A percentile compares a stretch with the other conserved stretches of the same genome.
phyloP scores from a whole-genome alignment of 345 rosid species.

The Lumnitzera racemosa region DNA sequence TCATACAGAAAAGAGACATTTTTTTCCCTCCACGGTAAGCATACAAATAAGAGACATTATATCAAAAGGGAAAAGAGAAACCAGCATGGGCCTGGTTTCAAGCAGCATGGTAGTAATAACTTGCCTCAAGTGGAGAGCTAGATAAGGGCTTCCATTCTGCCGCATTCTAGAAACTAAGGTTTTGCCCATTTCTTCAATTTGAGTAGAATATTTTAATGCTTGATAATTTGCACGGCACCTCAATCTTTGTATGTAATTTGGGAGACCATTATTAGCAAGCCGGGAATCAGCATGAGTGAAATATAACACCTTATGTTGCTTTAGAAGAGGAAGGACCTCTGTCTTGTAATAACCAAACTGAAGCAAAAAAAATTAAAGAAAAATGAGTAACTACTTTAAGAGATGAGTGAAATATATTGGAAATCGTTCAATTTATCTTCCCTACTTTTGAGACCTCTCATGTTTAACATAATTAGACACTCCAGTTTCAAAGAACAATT shows the following conservation, averaged over 20 bases:
- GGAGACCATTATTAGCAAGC: constrained; percentile 75
- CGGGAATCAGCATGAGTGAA: constrained; percentile 94
- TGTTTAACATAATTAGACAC: too few relatives aligned
- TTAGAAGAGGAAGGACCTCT: constrained; percentile 70
- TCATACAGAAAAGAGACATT: too few relatives aligned
- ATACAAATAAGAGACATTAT: too few relatives aligned
- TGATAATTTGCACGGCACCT: constrained; percentile 84
- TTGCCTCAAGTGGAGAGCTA: constrained; percentile 92
- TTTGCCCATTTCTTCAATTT: constrained; percentile 70
- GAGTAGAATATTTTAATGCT: constrained; percentile 78
- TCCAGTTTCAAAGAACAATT: too few relatives aligned
- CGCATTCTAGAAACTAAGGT: constrained; percentile 75
- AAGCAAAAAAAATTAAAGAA: constrained; percentile 14
- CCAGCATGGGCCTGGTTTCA: neutral
- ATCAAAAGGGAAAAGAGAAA: neutral
- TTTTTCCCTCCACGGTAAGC: too few relatives aligned
- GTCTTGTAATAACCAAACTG: constrained; percentile 82
- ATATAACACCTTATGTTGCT: constrained; percentile 78
- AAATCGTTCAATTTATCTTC: neutral
- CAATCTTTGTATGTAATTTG: constrained; percentile 64
- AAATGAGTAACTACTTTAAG: constrained; percentile 2
- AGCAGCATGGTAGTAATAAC: constrained; percentile 15
- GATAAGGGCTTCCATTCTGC: constrained; percentile 64
- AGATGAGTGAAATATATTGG: neutral
- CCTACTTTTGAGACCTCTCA: too few relatives aligned